Percentiles rank a stretch among this genome's conserved stretches.
phyloP scores from a whole-genome alignment of 371 early-diverging fungal species.

The Rhizopus sp. region DNA sequence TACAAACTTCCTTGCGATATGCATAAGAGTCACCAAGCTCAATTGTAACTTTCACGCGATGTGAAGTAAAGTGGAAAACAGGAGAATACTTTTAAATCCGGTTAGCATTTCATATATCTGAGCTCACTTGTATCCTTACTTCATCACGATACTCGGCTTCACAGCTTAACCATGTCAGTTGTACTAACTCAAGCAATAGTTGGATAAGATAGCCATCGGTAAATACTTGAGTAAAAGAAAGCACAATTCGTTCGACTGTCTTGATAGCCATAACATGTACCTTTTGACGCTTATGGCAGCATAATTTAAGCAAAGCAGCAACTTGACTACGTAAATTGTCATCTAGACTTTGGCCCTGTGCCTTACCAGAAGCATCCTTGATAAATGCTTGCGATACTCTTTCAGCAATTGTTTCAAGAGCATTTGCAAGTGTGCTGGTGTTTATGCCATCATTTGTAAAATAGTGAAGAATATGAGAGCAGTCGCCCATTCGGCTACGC shows the following conservation, averaged over 20 bases:
- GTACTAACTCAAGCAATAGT: constrained; percentile 73
- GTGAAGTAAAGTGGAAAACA: constrained; percentile 71
- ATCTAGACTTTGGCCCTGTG: constrained; percentile 50
- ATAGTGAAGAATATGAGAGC: constrained; percentile 75
- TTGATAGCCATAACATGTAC: constrained; percentile 68
- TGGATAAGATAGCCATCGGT: constrained; percentile 65
- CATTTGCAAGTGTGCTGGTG: constrained; percentile 48
- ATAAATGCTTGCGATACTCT: constrained; percentile 55
- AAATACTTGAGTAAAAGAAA: constrained; percentile 71
- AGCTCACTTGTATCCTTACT: neutral
- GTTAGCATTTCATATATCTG: neutral
- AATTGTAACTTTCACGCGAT: constrained; percentile 66
- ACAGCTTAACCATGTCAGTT: constrained; percentile 80
- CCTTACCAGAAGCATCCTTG: constrained; percentile 56
- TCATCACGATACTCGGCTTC: constrained; percentile 82
- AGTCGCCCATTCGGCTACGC: constrained; percentile 72
- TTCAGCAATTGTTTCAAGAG: constrained; percentile 79
- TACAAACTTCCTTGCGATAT: constrained; percentile 73
- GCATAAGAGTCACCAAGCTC: constrained; percentile 76
- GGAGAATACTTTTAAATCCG: constrained; percentile 62
- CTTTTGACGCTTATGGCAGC: constrained; percentile 70
- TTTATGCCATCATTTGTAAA: constrained; percentile 85
- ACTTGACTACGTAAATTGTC: constrained; percentile 57
- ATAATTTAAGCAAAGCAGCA: constrained; percentile 61
- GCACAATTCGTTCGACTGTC: constrained; percentile 55